Evolutionary conservation across 2,329 filamentous ascomycete genomes (phyloP), one percentile per base, ranked within the genome.

Genomic region (Colletotrichum sp.): DNA sequence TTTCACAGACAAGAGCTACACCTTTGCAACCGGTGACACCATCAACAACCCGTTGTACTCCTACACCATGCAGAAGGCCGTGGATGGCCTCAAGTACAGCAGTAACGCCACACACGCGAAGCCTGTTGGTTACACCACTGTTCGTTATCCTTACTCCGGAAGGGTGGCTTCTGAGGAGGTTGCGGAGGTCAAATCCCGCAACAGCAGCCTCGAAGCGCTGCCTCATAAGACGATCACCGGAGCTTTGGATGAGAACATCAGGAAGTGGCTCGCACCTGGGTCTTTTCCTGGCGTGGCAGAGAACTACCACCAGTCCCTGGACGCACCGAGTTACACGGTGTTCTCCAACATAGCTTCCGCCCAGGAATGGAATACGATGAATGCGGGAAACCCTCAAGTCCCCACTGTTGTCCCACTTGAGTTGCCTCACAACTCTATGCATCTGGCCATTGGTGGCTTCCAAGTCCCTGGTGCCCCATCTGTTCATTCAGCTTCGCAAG

Each of bases 301-400:
- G 32, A 68, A 77, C 39, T 81, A 77, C 39, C 12, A 44, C 21
- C 32, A 69, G 4, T 83, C 80, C 34, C 79, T 84, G 24, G 36
- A 80, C 3, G 82, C 82, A 2, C 81, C 82, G 10, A 83, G 82
- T 71, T 84, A 84, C 75, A 83, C 81, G 18, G 79, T 82, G 26
- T 84, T 84, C 71, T 83, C 81, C 36, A 84, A 84, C 71, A 80
- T 59, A 7, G 79, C 76, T 2, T 83, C 82, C 1, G 70, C 76
- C 21, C 64, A 65, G 30, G 57, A 76, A 57, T 82, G 78, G 77
- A 71, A 75, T 18, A 39, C 64, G 8, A 49, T 15, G 4, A 44
- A 49, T 21, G 80, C 77, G 49, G 76, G 78, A 9, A 75, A 80
- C 6, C 5, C 13, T 0, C 34, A 15, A 4, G 24, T 10, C 4